Evolutionary conservation across 345 rosid genomes (phyloP).

Genomic region (Camelina hispida): DNA sequence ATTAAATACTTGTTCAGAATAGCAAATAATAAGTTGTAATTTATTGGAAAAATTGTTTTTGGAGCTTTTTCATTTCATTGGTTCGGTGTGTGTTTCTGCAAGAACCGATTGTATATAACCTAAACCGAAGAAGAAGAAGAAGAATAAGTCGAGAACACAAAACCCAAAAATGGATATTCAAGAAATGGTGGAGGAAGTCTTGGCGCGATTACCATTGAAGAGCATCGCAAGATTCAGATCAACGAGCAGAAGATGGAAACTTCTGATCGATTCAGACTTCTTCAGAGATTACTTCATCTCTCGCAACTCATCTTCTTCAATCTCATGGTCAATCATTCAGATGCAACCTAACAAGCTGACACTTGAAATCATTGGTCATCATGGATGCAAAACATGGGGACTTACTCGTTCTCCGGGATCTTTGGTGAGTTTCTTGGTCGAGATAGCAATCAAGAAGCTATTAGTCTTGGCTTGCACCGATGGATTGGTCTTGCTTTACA

Average conservation of each 20-base stretch:
- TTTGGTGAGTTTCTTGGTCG: not conserved
- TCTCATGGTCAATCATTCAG: conserved; percentile 30
- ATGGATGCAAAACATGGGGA: conserved; percentile 29
- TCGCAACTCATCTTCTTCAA: conserved; percentile 3
- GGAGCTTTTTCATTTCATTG: no score
- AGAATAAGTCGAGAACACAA: no score
- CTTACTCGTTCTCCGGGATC: not conserved
- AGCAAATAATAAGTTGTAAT: no score
- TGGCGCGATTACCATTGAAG: conserved; percentile 8
- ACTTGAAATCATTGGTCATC: conserved; percentile 19
- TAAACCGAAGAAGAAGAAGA: not conserved
- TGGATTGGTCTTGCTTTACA: conserved; percentile 16
- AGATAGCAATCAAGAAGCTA: conserved; percentile 9
- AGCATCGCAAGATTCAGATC: not conserved
- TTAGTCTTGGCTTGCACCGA: conserved; percentile 17
- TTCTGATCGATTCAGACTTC: conserved; percentile 18
- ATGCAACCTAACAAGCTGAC: conserved; percentile 16
- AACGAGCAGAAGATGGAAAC: conserved; percentile 26
- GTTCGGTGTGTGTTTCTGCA: no score
- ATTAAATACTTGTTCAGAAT: no score
- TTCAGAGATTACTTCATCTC: conserved; percentile 25
- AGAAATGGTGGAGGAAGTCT: not conserved
- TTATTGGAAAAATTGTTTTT: no score
- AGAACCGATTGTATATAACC: no score
- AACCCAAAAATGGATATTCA: not conserved